phyloP scores from a whole-genome alignment of 106 monocot species.

The Chionographis japonica region DNA sequence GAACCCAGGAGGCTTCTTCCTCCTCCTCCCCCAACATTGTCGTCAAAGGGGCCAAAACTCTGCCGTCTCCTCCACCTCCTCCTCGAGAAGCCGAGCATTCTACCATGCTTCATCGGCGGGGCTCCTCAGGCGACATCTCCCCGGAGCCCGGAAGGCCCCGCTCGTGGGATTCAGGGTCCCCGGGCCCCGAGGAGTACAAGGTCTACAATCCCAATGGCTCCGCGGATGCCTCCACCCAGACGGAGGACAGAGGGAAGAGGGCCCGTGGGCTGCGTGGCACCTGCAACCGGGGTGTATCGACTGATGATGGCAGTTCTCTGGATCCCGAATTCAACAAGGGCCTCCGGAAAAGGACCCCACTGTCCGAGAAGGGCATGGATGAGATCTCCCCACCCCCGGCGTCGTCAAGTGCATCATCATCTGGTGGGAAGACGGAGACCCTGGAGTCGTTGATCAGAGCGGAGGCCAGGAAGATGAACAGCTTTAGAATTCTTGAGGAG shows the following conservation, averaged over 20 bases:
- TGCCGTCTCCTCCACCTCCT: constrained; percentile 18
- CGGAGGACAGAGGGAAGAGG: constrained; percentile 24
- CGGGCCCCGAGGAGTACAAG: constrained; percentile 18
- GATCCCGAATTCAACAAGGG: constrained; percentile 9
- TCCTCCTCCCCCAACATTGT: constrained; percentile 27
- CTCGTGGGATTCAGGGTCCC: constrained; percentile 2
- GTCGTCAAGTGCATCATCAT: constrained; percentile 27
- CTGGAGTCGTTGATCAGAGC: constrained; percentile 63
- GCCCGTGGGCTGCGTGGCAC: neutral
- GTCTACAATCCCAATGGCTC: constrained; percentile 23
- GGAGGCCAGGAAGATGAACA: constrained; percentile 29
- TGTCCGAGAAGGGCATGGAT: constrained; percentile 5
- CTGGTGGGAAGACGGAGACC: constrained; percentile 43
- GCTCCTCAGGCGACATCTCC: neutral
- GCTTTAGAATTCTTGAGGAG: constrained; percentile 40
- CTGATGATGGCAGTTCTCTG: constrained; percentile 26
- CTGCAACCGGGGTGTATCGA: constrained; percentile 23
- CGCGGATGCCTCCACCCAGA: constrained; percentile 59
- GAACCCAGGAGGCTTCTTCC: constrained; percentile 19
- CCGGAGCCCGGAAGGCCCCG: constrained; percentile 3
- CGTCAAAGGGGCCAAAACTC: constrained; percentile 33
- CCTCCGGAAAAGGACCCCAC: neutral
- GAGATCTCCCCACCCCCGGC: constrained; percentile 25
- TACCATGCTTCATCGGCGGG: neutral
- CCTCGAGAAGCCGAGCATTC: constrained; percentile 27